A percentile compares a stretch with the other conserved stretches of the same genome.
Conservation (phyloP, 352 stramenopile species). For the Globisporangium canariense region DNA sequence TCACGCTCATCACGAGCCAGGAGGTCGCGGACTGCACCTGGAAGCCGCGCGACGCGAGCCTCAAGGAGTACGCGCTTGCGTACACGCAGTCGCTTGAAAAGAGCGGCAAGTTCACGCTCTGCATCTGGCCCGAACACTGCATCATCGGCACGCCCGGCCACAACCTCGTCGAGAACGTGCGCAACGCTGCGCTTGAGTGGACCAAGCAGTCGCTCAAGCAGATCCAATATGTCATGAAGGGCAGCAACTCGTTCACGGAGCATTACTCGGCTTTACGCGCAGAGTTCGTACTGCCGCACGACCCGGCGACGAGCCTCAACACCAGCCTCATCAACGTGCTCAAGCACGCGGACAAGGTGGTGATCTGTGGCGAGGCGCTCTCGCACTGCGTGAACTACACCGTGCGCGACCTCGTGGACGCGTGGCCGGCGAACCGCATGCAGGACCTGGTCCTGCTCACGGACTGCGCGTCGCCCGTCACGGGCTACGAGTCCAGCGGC, state of each 20-base stretch:
- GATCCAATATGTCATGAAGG: slow-evolving; percentile 92
- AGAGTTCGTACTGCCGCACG: slow-evolving; percentile 88
- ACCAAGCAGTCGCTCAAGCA: slow-evolving; percentile 50
- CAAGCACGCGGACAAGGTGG: slow-evolving; percentile 77
- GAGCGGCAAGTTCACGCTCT: slow-evolving; percentile 89
- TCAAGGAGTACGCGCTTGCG: slow-evolving; percentile 84
- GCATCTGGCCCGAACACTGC: slow-evolving; percentile 98
- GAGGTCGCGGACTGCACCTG: slow-evolving; percentile 67
- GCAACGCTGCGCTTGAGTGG: slow-evolving; percentile 85
- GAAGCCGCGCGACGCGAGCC: slow-evolving; percentile 52
- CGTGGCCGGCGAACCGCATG: slow-evolving; percentile 75
- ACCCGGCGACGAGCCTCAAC: slow-evolving; percentile 82
- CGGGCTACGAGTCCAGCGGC: slow-evolving; percentile 65
- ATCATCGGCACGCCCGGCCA: slow-evolving; percentile 91
- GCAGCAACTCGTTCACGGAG: slow-evolving; percentile 94
- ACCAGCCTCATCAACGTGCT: slow-evolving; percentile 82
- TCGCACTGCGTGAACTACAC: slow-evolving; percentile 98
- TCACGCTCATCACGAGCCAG: slow-evolving; percentile 90
- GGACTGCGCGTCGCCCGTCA: slow-evolving; percentile 69
- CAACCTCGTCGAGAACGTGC: slow-evolving; percentile 83
- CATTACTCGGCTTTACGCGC: slow-evolving; percentile 94
- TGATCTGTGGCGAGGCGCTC: slow-evolving; percentile 93
- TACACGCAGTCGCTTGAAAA: slow-evolving; percentile 90
- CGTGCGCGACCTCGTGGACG: slow-evolving; percentile 85
- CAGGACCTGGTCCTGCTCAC: slow-evolving; percentile 73